Percentiles rank a stretch among this genome's conserved stretches.
Evolutionary conservation across 192 early-diverging fungal genomes (phyloP).

Genomic region (Backusella luteola): DNA sequence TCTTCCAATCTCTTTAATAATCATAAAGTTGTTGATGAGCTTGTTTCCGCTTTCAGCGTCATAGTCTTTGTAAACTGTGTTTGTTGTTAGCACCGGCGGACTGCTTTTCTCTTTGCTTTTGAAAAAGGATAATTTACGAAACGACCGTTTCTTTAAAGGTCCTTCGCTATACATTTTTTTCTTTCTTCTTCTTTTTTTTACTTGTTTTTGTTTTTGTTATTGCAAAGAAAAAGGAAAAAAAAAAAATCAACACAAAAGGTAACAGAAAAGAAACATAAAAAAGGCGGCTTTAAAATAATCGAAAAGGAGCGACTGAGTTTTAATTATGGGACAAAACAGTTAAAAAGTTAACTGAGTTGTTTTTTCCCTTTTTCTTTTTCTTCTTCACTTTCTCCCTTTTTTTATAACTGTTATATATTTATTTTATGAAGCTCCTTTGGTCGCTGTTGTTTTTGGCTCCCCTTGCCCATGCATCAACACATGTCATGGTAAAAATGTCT

Average conservation of each 20-base stretch:
- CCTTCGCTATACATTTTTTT: neutral
- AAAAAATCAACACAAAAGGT: neutral
- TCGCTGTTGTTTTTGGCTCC: neutral
- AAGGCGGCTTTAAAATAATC: neutral
- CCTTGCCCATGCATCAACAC: slow-evolving; percentile 14
- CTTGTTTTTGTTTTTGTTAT: neutral
- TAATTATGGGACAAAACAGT: neutral
- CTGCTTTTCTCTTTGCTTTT: neutral
- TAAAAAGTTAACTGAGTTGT: slow-evolving; percentile 1
- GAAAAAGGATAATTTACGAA: slow-evolving; percentile 7
- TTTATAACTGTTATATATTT: neutral
- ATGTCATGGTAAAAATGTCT: slow-evolving; percentile 8
- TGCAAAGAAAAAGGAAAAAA: neutral
- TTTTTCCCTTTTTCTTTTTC: slow-evolving; percentile 16
- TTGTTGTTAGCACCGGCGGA: slow-evolving; percentile 74
- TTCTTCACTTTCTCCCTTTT: slow-evolving; percentile 1
- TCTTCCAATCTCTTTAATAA: slow-evolving; percentile 85
- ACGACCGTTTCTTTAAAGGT: neutral
- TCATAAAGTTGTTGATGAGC: slow-evolving; percentile 94
- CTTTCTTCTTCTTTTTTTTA: neutral
- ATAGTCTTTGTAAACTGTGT: slow-evolving; percentile 77
- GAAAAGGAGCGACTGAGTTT: neutral
- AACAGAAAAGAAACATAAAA: neutral
- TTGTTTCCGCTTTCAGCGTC: slow-evolving; percentile 88
- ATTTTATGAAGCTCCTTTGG: slow-evolving; percentile 12